These are phyloP conservation scores for Gilbertella persicaria DNA, from an alignment of 371 early-diverging fungal genomes.

Conservation along the genomic window DNA sequence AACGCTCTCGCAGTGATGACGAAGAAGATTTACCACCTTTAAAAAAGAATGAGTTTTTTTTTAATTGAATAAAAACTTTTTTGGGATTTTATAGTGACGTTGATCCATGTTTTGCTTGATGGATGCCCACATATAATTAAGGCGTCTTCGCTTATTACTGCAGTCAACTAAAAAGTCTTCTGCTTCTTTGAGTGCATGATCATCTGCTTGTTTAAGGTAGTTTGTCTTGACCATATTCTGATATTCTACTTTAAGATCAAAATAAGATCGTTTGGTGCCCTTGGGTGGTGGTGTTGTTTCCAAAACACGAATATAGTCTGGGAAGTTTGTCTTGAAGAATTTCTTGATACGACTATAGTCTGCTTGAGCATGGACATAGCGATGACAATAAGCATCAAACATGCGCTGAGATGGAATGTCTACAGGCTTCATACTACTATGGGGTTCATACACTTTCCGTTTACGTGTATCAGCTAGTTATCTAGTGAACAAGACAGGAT, in stretches of 20 bases:
- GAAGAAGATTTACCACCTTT: background rate
- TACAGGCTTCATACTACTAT: background rate
- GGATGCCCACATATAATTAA: conserved; percentile 18
- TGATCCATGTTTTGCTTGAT: conserved; percentile 10
- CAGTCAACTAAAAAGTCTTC: conserved; percentile 9
- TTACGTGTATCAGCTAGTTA: no score
- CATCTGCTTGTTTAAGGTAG: background rate
- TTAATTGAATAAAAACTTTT: background rate
- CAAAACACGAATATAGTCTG: conserved; percentile 7
- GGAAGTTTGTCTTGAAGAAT: conserved; percentile 5
- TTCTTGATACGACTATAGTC: conserved; percentile 8
- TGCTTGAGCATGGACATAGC: background rate
- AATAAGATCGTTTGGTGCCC: conserved; percentile 15
- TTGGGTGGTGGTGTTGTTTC: conserved; percentile 8
- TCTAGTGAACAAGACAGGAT: no score
- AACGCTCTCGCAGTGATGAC: no score
- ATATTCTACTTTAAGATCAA: conserved; percentile 14
- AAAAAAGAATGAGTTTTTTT: background rate
- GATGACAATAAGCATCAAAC: conserved; percentile 8
- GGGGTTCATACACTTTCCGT: no score
- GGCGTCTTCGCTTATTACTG: conserved; percentile 8
- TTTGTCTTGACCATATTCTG: conserved; percentile 4
- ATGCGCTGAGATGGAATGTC: conserved; percentile 3
- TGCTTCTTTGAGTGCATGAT: conserved; percentile 3
- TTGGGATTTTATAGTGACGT: background rate